Evolutionary conservation across 768 basidiomycete genomes (phyloP).

Genomic region (Trametes cubensis): DNA sequence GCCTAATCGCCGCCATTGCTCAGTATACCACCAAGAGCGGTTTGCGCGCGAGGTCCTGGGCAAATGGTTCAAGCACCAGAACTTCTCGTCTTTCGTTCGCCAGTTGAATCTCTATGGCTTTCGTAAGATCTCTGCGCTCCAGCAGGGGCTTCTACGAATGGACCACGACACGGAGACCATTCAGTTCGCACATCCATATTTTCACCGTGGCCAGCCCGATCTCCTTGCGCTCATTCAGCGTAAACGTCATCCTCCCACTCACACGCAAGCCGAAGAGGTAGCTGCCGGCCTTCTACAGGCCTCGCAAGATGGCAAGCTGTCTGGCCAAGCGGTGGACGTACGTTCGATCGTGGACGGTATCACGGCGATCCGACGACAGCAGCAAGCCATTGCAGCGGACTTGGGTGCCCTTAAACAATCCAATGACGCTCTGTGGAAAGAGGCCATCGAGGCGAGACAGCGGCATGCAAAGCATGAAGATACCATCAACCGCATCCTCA

Average conservation of each 20-base stretch:
- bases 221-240: conserved; percentile 85
- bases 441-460: conserved; percentile 75
- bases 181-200: conserved; percentile 92
- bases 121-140: conserved; percentile 92
- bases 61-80: conserved; percentile 96
- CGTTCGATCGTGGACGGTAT: conserved; percentile 81
- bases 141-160: conserved; percentile 89
- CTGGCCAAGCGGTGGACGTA: conserved; percentile 69
- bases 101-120: conserved; percentile 97
- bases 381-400: conserved; percentile 85
- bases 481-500: conserved; percentile 92
- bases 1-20: neutral
- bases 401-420: conserved; percentile 85
- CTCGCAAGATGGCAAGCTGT: conserved; percentile 21
- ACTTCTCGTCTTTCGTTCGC: conserved; percentile 91
- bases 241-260: conserved; percentile 58
- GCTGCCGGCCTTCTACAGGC: conserved; percentile 26
- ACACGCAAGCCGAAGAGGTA: conserved; percentile 34
- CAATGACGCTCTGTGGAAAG: conserved; percentile 90
- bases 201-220: conserved; percentile 87
- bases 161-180: conserved; percentile 80
- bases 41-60: conserved; percentile 89
- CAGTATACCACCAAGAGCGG: conserved; percentile 89
- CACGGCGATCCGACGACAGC: conserved; percentile 85
- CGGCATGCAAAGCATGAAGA: conserved; percentile 92